phyloP scores from a whole-genome alignment of 1,139 yeast species.

The Wickerhamomyces sp. region DNA sequence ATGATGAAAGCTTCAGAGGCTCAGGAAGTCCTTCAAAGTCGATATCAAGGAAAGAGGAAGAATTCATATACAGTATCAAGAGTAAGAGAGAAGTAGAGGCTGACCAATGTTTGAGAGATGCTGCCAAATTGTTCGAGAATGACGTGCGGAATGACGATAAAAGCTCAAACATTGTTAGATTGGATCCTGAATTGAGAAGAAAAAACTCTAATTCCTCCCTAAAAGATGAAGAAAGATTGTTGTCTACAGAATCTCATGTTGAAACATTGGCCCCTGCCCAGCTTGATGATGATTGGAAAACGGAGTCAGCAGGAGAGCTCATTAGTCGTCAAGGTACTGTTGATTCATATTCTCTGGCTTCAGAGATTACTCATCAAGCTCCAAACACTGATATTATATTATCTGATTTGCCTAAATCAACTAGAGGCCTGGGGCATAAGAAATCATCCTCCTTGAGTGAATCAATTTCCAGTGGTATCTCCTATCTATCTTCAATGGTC shows the following conservation, averaged over 20 bases:
- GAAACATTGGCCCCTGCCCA: constrained; percentile 14
- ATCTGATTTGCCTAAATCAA: no score
- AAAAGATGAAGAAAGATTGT: constrained; percentile 27
- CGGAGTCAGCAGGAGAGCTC: constrained; percentile 12
- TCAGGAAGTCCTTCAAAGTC: constrained; percentile 24
- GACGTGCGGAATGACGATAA: constrained; percentile 30
- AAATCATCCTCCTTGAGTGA: constrained; percentile 18
- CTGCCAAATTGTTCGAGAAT: constrained; percentile 27
- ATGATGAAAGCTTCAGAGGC: constrained; percentile 28
- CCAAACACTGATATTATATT: constrained; percentile 20
- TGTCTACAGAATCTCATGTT: constrained; percentile 20
- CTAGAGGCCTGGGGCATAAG: no score
- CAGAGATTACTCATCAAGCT: constrained; percentile 26
- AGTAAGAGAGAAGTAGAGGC: constrained; percentile 16
- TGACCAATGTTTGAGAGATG: constrained; percentile 24
- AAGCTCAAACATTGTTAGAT: constrained; percentile 15
- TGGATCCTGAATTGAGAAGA: constrained; percentile 22
- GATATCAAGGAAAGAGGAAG: constrained; percentile 18
- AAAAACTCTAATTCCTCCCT: constrained; percentile 18
- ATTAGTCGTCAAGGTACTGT: constrained; percentile 15
- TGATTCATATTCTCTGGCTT: constrained; percentile 20
- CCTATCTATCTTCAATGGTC: constrained; percentile 12
- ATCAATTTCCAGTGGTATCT: constrained; percentile 14
- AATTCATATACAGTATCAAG: constrained; percentile 18
- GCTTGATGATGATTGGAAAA: constrained; percentile 12